Base-by-base conservation (phyloP, 169 alveolate genomes). In the Neospora caninum region DNA sequence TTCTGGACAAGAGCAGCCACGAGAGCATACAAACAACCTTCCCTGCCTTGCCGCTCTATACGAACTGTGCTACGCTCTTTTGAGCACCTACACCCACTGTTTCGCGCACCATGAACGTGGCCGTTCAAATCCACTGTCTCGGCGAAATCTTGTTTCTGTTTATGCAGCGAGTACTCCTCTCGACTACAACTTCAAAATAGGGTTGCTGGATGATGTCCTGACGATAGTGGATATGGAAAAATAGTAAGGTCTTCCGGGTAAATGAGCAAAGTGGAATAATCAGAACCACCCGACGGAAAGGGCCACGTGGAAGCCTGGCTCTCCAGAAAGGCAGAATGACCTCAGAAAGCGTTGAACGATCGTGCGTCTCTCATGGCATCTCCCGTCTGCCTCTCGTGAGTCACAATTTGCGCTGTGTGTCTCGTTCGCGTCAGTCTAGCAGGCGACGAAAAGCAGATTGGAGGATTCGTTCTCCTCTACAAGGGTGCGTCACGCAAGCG, bases 141-240 rank as follows among this genome's bases (percentile, higher is more conserved):
- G 4, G 13, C 58, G 22, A 49, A 49, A 4, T 49, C 6, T 27
- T 20, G 10, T 49, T 70, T 6, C 25, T 45, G 49, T 84, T 69
- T 69, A 13, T 38, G 82, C 96, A 86, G 96, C 99, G 16, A 98
- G 97, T 84, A 98, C 99, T 2, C 97, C 96, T 41, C 96, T 94
- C 29, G 99, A 98, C 94, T 98, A 97, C 95, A 97, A 97, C 58
- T 95, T 98, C 93, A 98, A 98, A 93, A 93, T 96, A 49, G 97
- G 97, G 89, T 93, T 98, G 94, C 96, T 98, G 0, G 99, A 98
- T 94, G 99, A 98, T 95, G 96, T 97, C 10, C 97, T 98, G 95
- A 97, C 98, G 2, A 96, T 98, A 41, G 95, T 98, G 0, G 99
- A 98, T 93, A 93, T 98, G 83, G 99, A 98, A 93, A 98, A 97